Evolutionary conservation across 345 rosid genomes (phyloP).

Genomic region (Carallia pectinifolia): DNA sequence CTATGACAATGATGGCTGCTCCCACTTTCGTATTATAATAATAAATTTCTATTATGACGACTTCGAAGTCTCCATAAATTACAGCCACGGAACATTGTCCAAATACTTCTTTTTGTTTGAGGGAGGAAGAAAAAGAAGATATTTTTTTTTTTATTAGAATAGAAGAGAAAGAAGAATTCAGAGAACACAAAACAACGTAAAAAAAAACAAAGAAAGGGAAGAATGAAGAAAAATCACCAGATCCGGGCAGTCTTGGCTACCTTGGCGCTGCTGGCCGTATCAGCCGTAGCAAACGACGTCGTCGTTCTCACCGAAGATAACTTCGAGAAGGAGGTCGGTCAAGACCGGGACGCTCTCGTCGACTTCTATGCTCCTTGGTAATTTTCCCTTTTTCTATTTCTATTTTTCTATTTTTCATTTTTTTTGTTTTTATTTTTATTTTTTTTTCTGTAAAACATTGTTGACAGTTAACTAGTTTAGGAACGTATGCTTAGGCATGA

Average conservation of each 20-base stretch:
- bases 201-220: neutral
- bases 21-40: too few relatives aligned
- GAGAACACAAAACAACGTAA: neutral
- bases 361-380: constrained; percentile 99
- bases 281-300: constrained; percentile 79
- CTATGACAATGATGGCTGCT: too few relatives aligned
- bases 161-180: neutral
- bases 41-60: too few relatives aligned
- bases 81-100: too few relatives aligned
- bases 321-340: constrained; percentile 93
- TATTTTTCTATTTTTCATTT: neutral
- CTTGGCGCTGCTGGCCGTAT: constrained; percentile 45
- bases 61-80: too few relatives aligned
- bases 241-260: constrained; percentile 60
- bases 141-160: too few relatives aligned
- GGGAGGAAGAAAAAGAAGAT: too few relatives aligned
- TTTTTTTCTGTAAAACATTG: too few relatives aligned
- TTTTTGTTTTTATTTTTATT: neutral
- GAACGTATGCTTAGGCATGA: constrained; percentile 2
- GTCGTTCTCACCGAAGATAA: constrained; percentile 79
- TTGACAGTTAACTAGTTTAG: too few relatives aligned
- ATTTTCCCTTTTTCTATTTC: neutral
- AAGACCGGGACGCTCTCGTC: constrained; percentile 85
- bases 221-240: constrained; percentile 35
- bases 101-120: too few relatives aligned